Percentiles rank a stretch among this genome's conserved stretches.
Evolutionary conservation across 2,329 filamentous ascomycete genomes (phyloP).

Genomic region (Aspergillus sp.): DNA sequence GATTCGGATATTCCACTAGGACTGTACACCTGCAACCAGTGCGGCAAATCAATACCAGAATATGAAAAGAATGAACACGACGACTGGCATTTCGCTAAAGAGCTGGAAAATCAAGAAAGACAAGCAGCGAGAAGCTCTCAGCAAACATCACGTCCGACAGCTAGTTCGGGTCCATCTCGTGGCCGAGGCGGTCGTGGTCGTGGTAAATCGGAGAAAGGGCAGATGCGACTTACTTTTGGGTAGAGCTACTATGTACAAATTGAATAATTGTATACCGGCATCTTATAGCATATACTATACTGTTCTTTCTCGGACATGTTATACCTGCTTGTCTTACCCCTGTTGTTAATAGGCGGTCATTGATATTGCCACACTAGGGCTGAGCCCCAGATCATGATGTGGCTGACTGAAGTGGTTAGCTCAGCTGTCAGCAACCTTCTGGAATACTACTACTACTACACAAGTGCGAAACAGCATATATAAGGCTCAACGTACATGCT

Average conservation of each 20-base stretch:
- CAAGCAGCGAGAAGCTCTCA: slow-evolving; percentile 19
- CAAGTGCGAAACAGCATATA: too few species aligned
- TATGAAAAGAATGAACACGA: slow-evolving; percentile 68
- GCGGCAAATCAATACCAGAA: slow-evolving; percentile 56
- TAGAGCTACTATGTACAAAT: slow-evolving; percentile 6
- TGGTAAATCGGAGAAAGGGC: slow-evolving; percentile 30
- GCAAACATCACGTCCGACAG: slow-evolving; percentile 6
- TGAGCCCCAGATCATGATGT: too few species aligned
- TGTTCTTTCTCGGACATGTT: too few species aligned
- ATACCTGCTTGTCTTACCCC: too few species aligned
- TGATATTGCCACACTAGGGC: too few species aligned
- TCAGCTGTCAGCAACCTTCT: too few species aligned
- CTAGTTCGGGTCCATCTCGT: slow-evolving; percentile 10
- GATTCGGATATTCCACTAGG: neutral
- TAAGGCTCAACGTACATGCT: too few species aligned
- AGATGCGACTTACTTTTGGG: slow-evolving; percentile 31
- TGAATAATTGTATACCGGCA: too few species aligned
- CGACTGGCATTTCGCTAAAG: slow-evolving; percentile 93
- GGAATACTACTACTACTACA: too few species aligned
- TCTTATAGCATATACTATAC: too few species aligned
- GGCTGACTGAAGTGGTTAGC: too few species aligned
- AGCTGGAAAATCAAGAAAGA: slow-evolving; percentile 66
- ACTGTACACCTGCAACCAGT: slow-evolving; percentile 58
- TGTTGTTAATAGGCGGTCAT: too few species aligned
- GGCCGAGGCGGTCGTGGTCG: slow-evolving; percentile 19